Conservation (phyloP, 805 yeast species). For the Metschnikowia lachancei region DNA sequence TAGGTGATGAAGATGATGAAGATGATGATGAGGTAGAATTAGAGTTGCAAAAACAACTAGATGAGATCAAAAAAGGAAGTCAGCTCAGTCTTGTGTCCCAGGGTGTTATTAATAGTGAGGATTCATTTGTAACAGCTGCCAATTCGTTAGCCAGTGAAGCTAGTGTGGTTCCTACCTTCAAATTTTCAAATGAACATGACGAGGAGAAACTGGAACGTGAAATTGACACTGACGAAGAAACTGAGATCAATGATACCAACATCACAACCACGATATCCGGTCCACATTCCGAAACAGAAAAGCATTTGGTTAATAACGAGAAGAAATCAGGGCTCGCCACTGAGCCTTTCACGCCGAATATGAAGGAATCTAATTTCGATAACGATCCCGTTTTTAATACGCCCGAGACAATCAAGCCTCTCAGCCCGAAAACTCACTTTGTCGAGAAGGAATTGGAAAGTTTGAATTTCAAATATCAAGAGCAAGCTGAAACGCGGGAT, state of each 20-base stretch:
- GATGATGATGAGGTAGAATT: constrained; percentile 36
- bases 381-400: constrained; percentile 10
- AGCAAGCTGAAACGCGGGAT: neutral
- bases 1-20: constrained; percentile 16
- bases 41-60: constrained; percentile 40
- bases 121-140: constrained; percentile 11
- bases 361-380: constrained; percentile 4
- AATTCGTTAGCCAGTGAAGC: neutral
- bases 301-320: neutral
- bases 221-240: constrained; percentile 7
- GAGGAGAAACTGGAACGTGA: constrained; percentile 8
- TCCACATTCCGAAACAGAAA: neutral
- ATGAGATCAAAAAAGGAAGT: constrained; percentile 29
- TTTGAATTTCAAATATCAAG: constrained; percentile 23
- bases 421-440: constrained; percentile 34
- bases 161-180: constrained; percentile 8
- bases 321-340: neutral
- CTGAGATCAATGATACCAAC: constrained; percentile 4
- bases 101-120: constrained; percentile 7
- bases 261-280: neutral
- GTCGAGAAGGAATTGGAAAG: constrained; percentile 33
- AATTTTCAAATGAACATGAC: constrained; percentile 5
- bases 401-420: constrained; percentile 29
- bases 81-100: constrained; percentile 9
- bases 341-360: constrained; percentile 14